Percentiles rank a stretch among this genome's conserved stretches.
These are phyloP conservation scores for Paxillus involutus DNA, from an alignment of 768 basidiomycete species.

Conservation along the genomic window DNA sequence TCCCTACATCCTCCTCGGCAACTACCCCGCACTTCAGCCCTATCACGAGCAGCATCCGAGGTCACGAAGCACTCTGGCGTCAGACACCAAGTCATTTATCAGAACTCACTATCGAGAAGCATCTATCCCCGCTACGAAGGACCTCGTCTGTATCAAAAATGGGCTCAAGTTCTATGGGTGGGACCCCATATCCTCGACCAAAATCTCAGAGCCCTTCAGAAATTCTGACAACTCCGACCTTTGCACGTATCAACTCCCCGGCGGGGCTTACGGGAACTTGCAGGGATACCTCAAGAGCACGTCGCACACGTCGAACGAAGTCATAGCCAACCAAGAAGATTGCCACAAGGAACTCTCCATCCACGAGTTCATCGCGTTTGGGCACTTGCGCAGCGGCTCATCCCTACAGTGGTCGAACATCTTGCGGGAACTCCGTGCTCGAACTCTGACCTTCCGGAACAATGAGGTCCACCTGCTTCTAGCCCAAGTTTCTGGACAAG, in stretches of 20 bases:
- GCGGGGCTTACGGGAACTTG: constrained; percentile 33
- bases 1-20: constrained; percentile 1
- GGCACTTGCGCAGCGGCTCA: no score
- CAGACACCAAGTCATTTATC: constrained; percentile 32
- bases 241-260: constrained; percentile 33
- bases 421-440: no score
- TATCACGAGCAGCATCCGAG: constrained; percentile 4
- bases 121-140: constrained; percentile 15
- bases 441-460: no score
- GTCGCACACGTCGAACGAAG: constrained; percentile 40
- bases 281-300: constrained; percentile 37
- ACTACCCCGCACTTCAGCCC: background rate
- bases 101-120: constrained; percentile 30
- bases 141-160: constrained; percentile 28
- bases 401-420: no score
- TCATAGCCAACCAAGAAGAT: no score
- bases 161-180: constrained; percentile 29
- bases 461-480: background rate
- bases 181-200: constrained; percentile 14
- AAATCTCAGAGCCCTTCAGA: constrained; percentile 15
- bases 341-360: no score
- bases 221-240: constrained; percentile 5
- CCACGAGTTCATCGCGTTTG: no score
- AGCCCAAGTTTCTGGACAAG: background rate
- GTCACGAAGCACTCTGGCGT: constrained; percentile 36